Base-by-base conservation (phyloP, 2,329 filamentous ascomycete genomes). In the Pseudogymnoascus sp. region DNA sequence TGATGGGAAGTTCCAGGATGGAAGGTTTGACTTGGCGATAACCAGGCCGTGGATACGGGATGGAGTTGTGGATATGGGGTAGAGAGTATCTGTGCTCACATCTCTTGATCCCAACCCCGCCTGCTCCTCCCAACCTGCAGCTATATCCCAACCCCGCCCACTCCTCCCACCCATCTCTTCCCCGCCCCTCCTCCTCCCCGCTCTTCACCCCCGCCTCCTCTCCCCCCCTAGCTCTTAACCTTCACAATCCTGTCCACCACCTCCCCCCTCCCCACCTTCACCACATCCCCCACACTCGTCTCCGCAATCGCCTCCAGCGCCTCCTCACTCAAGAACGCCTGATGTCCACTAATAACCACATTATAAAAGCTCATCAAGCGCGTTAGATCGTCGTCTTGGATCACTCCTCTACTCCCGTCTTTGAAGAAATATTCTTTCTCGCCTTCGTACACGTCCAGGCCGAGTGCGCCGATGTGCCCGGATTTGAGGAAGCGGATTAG, bases 271-370 rank as follows among this genome's bases (percentile, higher is more conserved):
- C 16, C 50, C 28, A 56, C 28, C 50, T 1, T 21, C n/a, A 56
- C 75, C 3, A 86, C 69, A 70, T 88, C 88, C 63, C 75, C 73
- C 65, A 88, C 68, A 1, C 85, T 88, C 61, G 78, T 81, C 53
- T 81, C 79, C 1, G 85, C 80, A 68, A 89, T 89, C 73, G 87
- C 84, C 6, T 76, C 75, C 59, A 89, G 74, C 0, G 86, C 86
- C 74, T 89, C 85, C 35, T 81, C 75, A 4, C 86, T 89, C 68
- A 89, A 86, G 74, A 89, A 89, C 1, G 84, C 86, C 75, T 89
- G 86, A 68, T 89, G 86, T 0, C 86, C 85, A 66, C 82, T 86
- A 64, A 89, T 75, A 50, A 89, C 72, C 3, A 87, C 86, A 66
- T 89, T 89, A 64, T 81, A 86, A 68, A 89, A 89, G 0, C 85